Evolutionary conservation across 2,329 filamentous ascomycete species (phyloP), one percentile per base, ranked within the genome.

Genomic region (Diplodia sapinea): DNA sequence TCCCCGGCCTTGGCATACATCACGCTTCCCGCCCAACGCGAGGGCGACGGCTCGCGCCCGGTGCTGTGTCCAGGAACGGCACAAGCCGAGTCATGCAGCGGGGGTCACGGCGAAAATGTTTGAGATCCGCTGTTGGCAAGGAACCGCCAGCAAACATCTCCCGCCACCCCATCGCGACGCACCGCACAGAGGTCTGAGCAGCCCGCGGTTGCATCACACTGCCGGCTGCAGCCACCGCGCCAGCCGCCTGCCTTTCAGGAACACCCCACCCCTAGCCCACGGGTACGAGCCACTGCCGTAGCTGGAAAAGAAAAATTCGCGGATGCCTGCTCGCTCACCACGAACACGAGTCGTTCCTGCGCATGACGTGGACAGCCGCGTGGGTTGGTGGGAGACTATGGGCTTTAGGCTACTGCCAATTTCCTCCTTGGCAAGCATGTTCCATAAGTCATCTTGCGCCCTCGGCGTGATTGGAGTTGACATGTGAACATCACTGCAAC

Each of bases 1-100:
- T 63, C 59, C 59, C 59, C 59, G 59, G 43, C 20, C 59, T 63
- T 51, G 59, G 43, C 59, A 36, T 63, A 38, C 59, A 51, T 51
- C 59, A 63, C 31, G 31, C 31, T 33, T 33, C 31, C 31, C 31
- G 31, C 43, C 43, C 20, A 26, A 7, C 26, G 26, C 47, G 43
- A 51, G 31, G 29, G 40, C 40, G 49, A 49, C 56, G 40, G 40
- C 33, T 36, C 26, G 38, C 26, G 57, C 26, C 13, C 59, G 59
- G 47, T 61, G 38, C 15, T 33, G 57, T 50, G 57, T 33, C 57
- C 59, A 51, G 59, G 59, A 51, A 63, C 59, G 31, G 59, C 40
- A 29, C 59, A n/a, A 20, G 23, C 59, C 59, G 59, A 63, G 59
- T 63, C 59, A 63, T 51, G 43, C 20, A 51, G 11, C 59, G 31